These are phyloP conservation scores for Sodiomyces alkalinus DNA, from an alignment of 2,329 filamentous ascomycete genomes.

Conservation along the genomic window DNA sequence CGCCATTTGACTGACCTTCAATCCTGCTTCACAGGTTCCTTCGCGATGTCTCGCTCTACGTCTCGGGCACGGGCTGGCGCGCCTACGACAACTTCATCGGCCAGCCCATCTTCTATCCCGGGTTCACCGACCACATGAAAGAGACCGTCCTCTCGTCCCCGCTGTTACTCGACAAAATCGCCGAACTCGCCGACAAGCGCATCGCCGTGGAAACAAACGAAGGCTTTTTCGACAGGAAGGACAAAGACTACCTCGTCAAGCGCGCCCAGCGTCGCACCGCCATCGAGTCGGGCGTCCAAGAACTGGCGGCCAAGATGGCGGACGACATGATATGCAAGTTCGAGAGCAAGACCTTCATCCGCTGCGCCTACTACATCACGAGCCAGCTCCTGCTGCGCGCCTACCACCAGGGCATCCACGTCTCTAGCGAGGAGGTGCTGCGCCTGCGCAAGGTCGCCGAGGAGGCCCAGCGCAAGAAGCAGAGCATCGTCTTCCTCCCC, in stretches of 20 bases:
- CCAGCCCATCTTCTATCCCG: slow-evolving; percentile 83
- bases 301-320: slow-evolving; percentile 75
- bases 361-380: slow-evolving; percentile 76
- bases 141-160: slow-evolving; percentile 58
- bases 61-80: slow-evolving; percentile 88
- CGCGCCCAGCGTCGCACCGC: slow-evolving; percentile 40
- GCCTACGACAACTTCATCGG: slow-evolving; percentile 84
- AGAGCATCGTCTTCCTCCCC: slow-evolving; percentile 90
- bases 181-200: slow-evolving; percentile 59
- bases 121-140: slow-evolving; percentile 87
- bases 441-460: slow-evolving; percentile 70
- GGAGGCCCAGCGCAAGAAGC: slow-evolving; percentile 69
- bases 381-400: slow-evolving; percentile 84
- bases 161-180: slow-evolving; percentile 59
- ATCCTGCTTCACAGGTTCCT: slow-evolving; percentile 80
- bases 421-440: slow-evolving; percentile 85
- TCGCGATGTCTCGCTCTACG: slow-evolving; percentile 82
- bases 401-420: slow-evolving; percentile 94
- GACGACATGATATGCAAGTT: slow-evolving; percentile 99
- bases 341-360: slow-evolving; percentile 85
- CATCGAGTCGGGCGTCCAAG: slow-evolving; percentile 57
- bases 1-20: no score
- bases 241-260: slow-evolving; percentile 37
- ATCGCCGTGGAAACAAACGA: slow-evolving; percentile 64
- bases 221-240: slow-evolving; percentile 45